A percentile compares a stretch with the other conserved stretches of the same genome.
phyloP scores from a whole-genome alignment of 1,139 yeast species.

The Pichia terricola region DNA sequence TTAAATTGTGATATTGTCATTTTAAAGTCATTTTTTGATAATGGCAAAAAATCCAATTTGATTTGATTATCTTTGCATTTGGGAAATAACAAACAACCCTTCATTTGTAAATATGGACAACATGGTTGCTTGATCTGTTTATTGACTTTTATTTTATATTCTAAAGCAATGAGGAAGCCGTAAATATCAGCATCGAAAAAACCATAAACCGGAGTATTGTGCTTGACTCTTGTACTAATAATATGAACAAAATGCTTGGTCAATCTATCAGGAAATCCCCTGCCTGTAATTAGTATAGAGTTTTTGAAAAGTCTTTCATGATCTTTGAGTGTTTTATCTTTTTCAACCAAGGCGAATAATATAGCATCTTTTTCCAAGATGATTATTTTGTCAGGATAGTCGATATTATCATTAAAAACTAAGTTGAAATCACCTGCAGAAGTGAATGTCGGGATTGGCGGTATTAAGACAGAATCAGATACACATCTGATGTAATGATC shows the following conservation, averaged over 20 bases:
- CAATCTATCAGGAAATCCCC: slow-evolving; percentile 65
- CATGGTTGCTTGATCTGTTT: not conserved
- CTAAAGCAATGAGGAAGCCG: slow-evolving; percentile 52
- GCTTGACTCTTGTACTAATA: slow-evolving; percentile 32
- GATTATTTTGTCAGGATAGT: slow-evolving; percentile 29
- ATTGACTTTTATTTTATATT: slow-evolving; percentile 22
- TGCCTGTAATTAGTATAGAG: slow-evolving; percentile 43
- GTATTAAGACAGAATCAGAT: slow-evolving; percentile 21
- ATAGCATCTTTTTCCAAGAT: slow-evolving; percentile 57
- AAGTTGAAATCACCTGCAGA: slow-evolving; percentile 14
- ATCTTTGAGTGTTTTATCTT: not conserved
- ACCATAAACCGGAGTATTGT: slow-evolving; percentile 35
- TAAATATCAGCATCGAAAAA: slow-evolving; percentile 57
- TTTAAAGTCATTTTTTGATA: slow-evolving; percentile 2
- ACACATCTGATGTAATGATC: not conserved
- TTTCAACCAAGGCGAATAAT: slow-evolving; percentile 17
- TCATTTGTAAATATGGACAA: slow-evolving; percentile 1
- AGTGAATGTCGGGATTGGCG: slow-evolving; percentile 17
- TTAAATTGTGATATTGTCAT: slow-evolving; percentile 1
- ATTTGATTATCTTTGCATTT: not conserved
- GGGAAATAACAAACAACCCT: slow-evolving; percentile 4
- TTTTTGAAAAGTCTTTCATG: not conserved
- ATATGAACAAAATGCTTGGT: slow-evolving; percentile 49
- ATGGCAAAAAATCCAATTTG: not conserved
- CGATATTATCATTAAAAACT: slow-evolving; percentile 12